phyloP scores from a whole-genome alignment of 352 stramenopile species.

The Detonula confervacea region DNA sequence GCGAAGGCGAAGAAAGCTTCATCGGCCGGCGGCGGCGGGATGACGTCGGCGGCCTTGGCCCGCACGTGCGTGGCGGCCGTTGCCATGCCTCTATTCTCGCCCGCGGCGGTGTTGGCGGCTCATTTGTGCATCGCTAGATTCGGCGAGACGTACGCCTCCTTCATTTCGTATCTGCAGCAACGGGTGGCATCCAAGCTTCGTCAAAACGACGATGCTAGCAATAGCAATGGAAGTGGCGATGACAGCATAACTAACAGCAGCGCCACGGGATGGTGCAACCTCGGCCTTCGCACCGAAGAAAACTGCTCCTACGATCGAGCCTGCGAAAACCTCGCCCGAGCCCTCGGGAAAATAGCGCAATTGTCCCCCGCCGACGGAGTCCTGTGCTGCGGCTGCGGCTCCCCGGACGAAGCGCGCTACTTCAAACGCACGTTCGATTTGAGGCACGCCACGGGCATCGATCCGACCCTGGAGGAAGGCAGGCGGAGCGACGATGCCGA shows the following conservation, averaged over 20 bases:
- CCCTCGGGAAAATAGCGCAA: not conserved
- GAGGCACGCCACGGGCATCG: not conserved
- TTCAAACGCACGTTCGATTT: not conserved
- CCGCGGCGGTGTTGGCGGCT: not conserved
- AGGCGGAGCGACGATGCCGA: not conserved
- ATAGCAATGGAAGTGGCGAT: not conserved
- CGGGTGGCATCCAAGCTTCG: not conserved
- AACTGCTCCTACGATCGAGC: not conserved
- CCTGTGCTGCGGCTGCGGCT: not conserved
- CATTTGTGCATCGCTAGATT: not conserved
- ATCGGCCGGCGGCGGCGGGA: too few species aligned
- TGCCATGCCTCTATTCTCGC: not conserved
- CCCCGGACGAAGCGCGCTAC: not conserved
- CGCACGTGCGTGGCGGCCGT: not conserved
- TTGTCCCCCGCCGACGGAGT: not conserved
- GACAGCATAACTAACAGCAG: not conserved
- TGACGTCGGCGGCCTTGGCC: too few species aligned
- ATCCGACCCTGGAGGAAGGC: not conserved
- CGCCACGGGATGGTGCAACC: not conserved
- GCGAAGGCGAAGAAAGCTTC: too few species aligned
- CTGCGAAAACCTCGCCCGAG: not conserved
- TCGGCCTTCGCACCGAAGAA: not conserved
- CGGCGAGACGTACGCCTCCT: not conserved
- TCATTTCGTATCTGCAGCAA: not conserved
- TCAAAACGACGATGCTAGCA: too few species aligned